Percentiles rank a stretch among this genome's conserved stretches.
phyloP scores from a whole-genome alignment of 2,329 filamentous ascomycete genomes.

The Dothistroma septosporum region DNA sequence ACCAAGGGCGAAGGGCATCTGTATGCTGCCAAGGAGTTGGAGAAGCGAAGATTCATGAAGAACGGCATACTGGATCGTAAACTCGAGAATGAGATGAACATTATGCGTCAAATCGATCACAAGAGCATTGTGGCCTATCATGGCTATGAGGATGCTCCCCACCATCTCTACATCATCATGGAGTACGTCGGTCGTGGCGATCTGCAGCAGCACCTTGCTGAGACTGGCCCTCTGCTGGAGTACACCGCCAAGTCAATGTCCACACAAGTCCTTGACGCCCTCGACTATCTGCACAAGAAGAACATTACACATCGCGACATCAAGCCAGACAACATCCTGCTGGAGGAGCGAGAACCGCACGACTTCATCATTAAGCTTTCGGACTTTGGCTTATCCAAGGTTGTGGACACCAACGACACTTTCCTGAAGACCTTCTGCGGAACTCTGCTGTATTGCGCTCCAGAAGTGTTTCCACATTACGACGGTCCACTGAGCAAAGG shows the following conservation, averaged over 20 bases:
- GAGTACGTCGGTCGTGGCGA: constrained; percentile 83
- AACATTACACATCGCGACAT: constrained; percentile 98
- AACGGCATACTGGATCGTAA: constrained; percentile 86
- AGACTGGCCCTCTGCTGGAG: constrained; percentile 62
- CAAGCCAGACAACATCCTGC: constrained; percentile 95
- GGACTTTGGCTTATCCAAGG: constrained; percentile 94
- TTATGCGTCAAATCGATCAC: constrained; percentile 83
- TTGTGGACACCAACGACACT: constrained; percentile 75
- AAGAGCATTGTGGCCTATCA: constrained; percentile 88
- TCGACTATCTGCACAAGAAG: constrained; percentile 79
- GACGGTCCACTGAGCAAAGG: constrained; percentile 59
- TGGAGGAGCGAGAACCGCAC: constrained; percentile 62
- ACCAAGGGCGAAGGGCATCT: constrained; percentile 77
- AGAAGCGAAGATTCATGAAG: constrained; percentile 90
- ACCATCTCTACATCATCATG: constrained; percentile 93
- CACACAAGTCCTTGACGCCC: constrained; percentile 70
- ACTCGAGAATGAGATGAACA: constrained; percentile 94
- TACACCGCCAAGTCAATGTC: constrained; percentile 66
- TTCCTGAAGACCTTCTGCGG: constrained; percentile 96
- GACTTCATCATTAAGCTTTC: constrained; percentile 78
- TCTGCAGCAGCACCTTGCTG: constrained; percentile 66
- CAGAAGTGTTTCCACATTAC: constrained; percentile 88
- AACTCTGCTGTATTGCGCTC: constrained; percentile 90
- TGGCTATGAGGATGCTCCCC: constrained; percentile 77
- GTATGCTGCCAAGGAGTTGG: constrained; percentile 89